A percentile compares a stretch with the other conserved stretches of the same genome.
Conservation (phyloP, 164 flowering plant species). For the Sedum album region DNA sequence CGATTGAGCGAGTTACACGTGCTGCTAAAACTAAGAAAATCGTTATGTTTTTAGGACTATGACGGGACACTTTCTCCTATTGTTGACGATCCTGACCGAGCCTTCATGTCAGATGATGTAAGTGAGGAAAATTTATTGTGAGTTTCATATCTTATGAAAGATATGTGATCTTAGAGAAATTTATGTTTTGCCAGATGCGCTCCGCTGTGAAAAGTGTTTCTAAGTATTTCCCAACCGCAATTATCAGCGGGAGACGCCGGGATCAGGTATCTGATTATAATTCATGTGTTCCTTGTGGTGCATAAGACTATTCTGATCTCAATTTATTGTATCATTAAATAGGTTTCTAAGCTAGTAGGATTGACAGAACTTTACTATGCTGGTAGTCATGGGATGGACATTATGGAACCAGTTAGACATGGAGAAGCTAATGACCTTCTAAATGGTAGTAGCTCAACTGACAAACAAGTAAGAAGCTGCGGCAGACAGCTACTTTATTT, state of each 20-base stretch:
- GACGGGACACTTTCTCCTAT: conserved; percentile 33
- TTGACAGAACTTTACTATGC: conserved; percentile 73
- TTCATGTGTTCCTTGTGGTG: background rate
- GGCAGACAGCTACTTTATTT: background rate
- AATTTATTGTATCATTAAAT: conserved; percentile 3
- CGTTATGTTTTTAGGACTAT: conserved; percentile 27
- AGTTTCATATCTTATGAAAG: background rate
- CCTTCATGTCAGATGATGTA: conserved; percentile 57
- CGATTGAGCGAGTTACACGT: conserved; percentile 19
- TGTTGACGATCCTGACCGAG: conserved; percentile 24
- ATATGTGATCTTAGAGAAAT: background rate
- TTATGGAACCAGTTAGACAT: conserved; percentile 43
- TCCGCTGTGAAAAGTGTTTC: conserved; percentile 52
- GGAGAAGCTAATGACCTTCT: conserved; percentile 24
- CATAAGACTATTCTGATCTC: background rate
- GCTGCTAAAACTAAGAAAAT: conserved; percentile 15
- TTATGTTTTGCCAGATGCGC: conserved; percentile 43
- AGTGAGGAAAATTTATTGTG: conserved; percentile 13
- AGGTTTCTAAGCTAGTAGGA: conserved; percentile 70
- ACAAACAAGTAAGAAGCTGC: conserved; percentile 33
- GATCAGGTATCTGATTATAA: conserved; percentile 40
- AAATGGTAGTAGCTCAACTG: conserved; percentile 33
- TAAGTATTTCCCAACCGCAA: conserved; percentile 60
- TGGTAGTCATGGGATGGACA: conserved; percentile 93
- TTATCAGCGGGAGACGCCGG: conserved; percentile 75